phyloP scores from a whole-genome alignment of 2,329 filamentous ascomycete genomes.

The Dactylella cylindrospora region DNA sequence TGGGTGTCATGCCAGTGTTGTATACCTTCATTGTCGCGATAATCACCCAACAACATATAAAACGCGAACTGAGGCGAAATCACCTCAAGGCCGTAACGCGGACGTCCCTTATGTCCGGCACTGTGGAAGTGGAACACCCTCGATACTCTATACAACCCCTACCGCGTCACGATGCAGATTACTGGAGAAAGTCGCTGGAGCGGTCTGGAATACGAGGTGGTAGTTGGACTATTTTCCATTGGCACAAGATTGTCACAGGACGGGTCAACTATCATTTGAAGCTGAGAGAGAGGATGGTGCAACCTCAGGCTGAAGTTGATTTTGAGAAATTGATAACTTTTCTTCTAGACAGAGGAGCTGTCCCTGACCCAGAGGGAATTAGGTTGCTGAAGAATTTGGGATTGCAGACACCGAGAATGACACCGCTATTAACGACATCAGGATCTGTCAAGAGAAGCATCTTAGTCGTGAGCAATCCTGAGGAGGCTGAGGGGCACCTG shows the following conservation, averaged over 20 bases:
- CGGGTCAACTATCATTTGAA: constrained; percentile 60
- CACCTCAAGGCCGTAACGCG: constrained; percentile 63
- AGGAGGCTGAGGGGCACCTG: constrained; percentile 64
- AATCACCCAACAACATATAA: constrained; percentile 63
- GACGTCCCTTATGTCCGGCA: constrained; percentile 65
- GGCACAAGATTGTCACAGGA: constrained; percentile 65
- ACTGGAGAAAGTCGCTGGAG: constrained; percentile 61
- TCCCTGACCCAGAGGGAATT: constrained; percentile 63
- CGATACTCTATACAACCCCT: constrained; percentile 64
- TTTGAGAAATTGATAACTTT: constrained; percentile 66
- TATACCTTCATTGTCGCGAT: constrained; percentile 66
- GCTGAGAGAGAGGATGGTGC: constrained; percentile 54
- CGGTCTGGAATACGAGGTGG: constrained; percentile 62
- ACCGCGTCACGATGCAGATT: constrained; percentile 61
- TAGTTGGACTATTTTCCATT: constrained; percentile 67
- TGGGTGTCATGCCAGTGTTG: constrained; percentile 65
- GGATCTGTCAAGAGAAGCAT: constrained; percentile 56
- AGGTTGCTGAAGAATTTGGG: constrained; percentile 61
- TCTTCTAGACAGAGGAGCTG: constrained; percentile 64
- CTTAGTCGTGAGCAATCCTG: constrained; percentile 59
- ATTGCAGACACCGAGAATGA: constrained; percentile 64
- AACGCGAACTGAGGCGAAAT: constrained; percentile 61
- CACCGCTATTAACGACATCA: constrained; percentile 60
- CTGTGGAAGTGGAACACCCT: constrained; percentile 67
- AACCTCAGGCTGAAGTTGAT: constrained; percentile 57